Evolutionary conservation across 805 yeast genomes (phyloP), one percentile per base, ranked within the genome.

Genomic region (Wickerhamomyces xylosicus): DNA sequence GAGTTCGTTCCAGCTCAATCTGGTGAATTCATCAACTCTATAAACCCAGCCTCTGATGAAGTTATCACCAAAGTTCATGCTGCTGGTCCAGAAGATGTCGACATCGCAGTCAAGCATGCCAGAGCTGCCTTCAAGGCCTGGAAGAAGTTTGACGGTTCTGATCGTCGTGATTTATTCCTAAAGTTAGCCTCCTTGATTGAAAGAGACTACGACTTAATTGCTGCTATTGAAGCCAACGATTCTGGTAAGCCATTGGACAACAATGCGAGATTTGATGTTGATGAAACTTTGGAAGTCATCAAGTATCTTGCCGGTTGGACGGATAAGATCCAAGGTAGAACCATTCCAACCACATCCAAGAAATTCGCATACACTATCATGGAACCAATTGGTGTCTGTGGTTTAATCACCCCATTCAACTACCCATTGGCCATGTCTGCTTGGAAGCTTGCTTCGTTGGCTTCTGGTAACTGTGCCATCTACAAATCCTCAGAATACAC

Each of bases 301-400:
- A 71, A 72, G 48, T 79, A 78, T 54, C 72, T 74, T 52, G 86
- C 85, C 33, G 90, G 92, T 19, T 75, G 78, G 71, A 82, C 86
- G 37, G 85, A 81, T 58, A 75, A 79, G 61, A 65, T 77, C 39
- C 64, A 63, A 41, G 94, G 94, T 15, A 66, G 71, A 42, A 69
- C 81, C 14, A 68, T 79, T 44, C 79, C 79, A 50, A 72, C 77
- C 9, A 76, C 71, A 32, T 62, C 64, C 33, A 64, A 71, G 33
- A 77, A 77, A 56, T 66, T 74, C 40, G 67, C 71, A 17, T 71
- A 68, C 53, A 72, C 76, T 14, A 57, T 69, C 33, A 76, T 73
- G 49, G 72, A 69, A 54, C 77, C 77, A 39, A 50, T 67, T 44
- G 77, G 77, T 35, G 72, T 70, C 21, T 65, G 69, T 44, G 77